Base-by-base conservation (phyloP, 768 basidiomycete species). In the Epithele typhae region DNA sequence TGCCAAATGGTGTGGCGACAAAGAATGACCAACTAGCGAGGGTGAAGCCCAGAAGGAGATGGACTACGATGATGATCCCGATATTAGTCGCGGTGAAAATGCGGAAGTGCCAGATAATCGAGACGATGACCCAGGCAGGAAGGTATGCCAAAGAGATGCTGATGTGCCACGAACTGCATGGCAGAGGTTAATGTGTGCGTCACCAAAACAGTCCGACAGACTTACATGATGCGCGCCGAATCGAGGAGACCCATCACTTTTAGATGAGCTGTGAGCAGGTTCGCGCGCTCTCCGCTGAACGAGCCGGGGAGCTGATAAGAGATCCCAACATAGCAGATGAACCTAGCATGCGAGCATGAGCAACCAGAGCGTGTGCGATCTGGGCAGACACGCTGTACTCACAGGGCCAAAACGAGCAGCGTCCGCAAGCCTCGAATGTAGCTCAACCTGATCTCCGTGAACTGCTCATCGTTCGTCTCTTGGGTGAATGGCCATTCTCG, bases 191-290 rank as follows among this genome's bases (percentile, higher is more conserved):
- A 27, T 32, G 14, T 14, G 7, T 7, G 14, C 3, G n/a, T 3
- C 27, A 43, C 23, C 34, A 5, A 49, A 36, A 25, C 5, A 15
- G 35, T 21, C 24, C 17, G 17, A 24, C 14, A 8, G 22, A 9
- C 77, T 15, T 56, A 79, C 75, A 79, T 47, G 42, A 86, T 75
- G 32, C 85, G 73, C 11, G 86, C 84, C 1, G 78, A 78, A 54
- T 87, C 84, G 7, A 76, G 64, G 14, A 88, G 70, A 6, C 87
- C 87, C 88, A 90, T 90, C 4, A 78, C 85, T 57, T 82, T 82
- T 75, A 90, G 78, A 58, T 89, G 84, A 10, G 76, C 67, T 0
- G 87, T 87, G 24, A 89, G 60, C n/a, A 75, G 62, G 45, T 67
- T 72, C 0, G 86, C 81, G 27, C 86, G 72, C 60, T 91, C 87